phyloP scores from a whole-genome alignment of 2,329 filamentous ascomycete genomes.

The Cytospora chrysosperma region DNA sequence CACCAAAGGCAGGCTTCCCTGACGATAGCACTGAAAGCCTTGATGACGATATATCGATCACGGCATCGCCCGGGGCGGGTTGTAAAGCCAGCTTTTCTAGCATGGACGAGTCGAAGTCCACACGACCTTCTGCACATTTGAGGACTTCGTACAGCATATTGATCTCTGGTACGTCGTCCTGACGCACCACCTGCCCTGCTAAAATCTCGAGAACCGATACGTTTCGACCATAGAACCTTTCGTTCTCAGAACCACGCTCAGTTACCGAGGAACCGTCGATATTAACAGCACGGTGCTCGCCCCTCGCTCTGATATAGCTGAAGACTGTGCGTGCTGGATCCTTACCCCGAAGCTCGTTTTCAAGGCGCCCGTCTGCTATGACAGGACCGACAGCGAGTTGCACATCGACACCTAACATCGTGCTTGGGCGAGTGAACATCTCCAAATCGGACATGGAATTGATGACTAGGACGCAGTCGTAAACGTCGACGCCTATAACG shows the following conservation, averaged over 20 bases:
- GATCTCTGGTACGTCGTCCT: slow-evolving; percentile 54
- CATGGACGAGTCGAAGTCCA: slow-evolving; percentile 67
- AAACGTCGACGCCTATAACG: slow-evolving; percentile 88
- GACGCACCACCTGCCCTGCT: slow-evolving; percentile 54
- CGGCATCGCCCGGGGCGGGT: slow-evolving; percentile 74
- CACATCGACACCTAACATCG: slow-evolving; percentile 80
- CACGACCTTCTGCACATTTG: slow-evolving; percentile 82
- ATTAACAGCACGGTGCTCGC: slow-evolving; percentile 54
- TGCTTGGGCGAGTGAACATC: slow-evolving; percentile 74
- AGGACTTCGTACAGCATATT: slow-evolving; percentile 74
- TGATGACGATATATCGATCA: slow-evolving; percentile 47
- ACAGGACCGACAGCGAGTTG: slow-evolving; percentile 75
- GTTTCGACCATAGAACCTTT: slow-evolving; percentile 53
- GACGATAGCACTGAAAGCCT: slow-evolving; percentile 34
- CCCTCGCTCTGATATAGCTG: slow-evolving; percentile 58
- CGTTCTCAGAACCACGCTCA: slow-evolving; percentile 59
- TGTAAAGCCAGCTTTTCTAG: slow-evolving; percentile 63
- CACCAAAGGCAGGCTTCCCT: slow-evolving; percentile 62
- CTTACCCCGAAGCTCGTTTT: slow-evolving; percentile 51
- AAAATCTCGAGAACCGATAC: slow-evolving; percentile 56
- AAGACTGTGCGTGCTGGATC: slow-evolving; percentile 55
- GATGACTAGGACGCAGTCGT: slow-evolving; percentile 92
- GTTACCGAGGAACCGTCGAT: slow-evolving; percentile 56
- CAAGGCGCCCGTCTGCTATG: slow-evolving; percentile 51
- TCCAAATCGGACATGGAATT: slow-evolving; percentile 84